Evolutionary conservation across 495 filamentous ascomycete genomes (phyloP).

Genomic region (Tuber indicum): DNA sequence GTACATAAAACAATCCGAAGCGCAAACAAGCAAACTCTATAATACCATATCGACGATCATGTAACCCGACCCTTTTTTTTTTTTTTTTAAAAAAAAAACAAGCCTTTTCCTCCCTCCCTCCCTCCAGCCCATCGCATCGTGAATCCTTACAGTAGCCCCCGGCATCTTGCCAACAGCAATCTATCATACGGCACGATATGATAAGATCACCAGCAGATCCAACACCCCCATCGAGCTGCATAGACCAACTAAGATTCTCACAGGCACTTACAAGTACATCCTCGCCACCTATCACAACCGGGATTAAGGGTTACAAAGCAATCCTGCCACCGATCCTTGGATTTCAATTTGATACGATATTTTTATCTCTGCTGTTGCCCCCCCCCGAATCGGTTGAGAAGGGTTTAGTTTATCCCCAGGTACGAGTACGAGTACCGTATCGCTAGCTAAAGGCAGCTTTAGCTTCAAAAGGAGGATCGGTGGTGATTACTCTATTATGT

Average conservation of each 20-base stretch:
- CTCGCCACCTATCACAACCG: background rate
- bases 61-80: background rate
- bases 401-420: background rate
- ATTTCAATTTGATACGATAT: background rate
- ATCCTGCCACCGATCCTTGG: background rate
- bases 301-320: background rate
- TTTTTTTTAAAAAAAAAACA: background rate
- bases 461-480: background rate
- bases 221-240: background rate
- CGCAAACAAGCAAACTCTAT: background rate
- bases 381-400: background rate
- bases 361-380: background rate
- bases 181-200: no score
- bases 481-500: background rate
- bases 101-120: background rate
- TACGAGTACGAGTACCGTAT: no score
- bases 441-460: background rate
- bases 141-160: background rate
- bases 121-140: background rate
- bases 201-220: background rate
- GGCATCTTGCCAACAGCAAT: no score
- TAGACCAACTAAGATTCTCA: background rate
- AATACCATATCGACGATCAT: background rate
- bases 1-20: no score
- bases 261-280: no score